Evolutionary conservation across 2,329 filamentous ascomycete species (phyloP).

Genomic region (Colletotrichum plurivorum): DNA sequence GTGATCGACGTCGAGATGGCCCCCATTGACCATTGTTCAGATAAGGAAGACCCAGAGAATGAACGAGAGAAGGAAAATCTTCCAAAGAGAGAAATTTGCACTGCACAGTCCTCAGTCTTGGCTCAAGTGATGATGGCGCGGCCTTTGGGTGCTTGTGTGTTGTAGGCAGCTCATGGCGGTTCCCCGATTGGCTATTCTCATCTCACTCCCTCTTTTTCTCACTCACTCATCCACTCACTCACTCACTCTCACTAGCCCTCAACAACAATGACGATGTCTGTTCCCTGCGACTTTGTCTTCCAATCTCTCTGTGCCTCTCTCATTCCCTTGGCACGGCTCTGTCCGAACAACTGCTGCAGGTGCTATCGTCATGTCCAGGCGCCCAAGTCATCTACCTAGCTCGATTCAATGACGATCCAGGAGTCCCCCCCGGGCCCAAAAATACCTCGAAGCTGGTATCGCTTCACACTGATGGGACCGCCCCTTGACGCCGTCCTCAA

Average conservation of each 20-base stretch:
- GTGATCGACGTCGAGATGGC: conserved; percentile 37
- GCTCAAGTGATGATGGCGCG: conserved; percentile 5
- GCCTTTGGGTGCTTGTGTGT: conserved; percentile 11
- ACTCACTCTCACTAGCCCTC: neutral
- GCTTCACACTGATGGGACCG: conserved; percentile 25
- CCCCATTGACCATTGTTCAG: conserved; percentile 32
- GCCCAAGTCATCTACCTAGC: no score
- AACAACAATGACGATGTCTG: neutral
- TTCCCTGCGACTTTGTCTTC: conserved; percentile 9
- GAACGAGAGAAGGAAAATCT: conserved; percentile 18
- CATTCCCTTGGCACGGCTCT: conserved; percentile 28
- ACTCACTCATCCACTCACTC: neutral
- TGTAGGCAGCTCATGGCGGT: conserved; percentile 9
- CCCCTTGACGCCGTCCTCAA: conserved; percentile 27
- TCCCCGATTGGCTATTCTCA: conserved; percentile 30
- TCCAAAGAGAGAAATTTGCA: neutral
- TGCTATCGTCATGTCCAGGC: neutral
- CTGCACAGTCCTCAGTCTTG: conserved; percentile 17
- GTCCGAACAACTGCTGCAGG: conserved; percentile 29
- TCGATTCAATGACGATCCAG: conserved; percentile 5
- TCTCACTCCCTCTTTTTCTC: neutral
- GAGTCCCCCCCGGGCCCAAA: conserved; percentile 26
- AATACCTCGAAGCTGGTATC: conserved; percentile 35
- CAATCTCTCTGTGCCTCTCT: conserved; percentile 9
- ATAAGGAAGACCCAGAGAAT: conserved; percentile 33